Conservation (phyloP, 2,329 filamentous ascomycete genomes). For the Aspergillus phoenicis region DNA sequence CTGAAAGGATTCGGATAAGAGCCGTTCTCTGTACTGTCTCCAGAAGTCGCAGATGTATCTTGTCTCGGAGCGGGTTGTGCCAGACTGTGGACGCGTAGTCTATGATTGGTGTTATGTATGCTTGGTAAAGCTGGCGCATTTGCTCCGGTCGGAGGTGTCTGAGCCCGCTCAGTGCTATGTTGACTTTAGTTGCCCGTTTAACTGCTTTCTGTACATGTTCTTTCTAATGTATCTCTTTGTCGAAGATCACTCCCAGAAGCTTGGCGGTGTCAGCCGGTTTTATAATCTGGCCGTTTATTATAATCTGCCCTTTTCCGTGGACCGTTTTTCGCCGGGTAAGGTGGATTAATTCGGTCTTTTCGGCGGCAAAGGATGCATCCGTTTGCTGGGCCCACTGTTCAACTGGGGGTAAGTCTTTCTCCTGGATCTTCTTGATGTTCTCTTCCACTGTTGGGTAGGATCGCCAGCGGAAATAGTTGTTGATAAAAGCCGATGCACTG, state of each 20-base stretch:
- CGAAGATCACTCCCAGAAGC: conserved; percentile 29
- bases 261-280: conserved; percentile 25
- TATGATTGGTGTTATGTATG: conserved; percentile 24
- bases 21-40: conserved; percentile 21
- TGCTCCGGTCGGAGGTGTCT: conserved; percentile 24
- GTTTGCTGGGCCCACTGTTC: conserved; percentile 29
- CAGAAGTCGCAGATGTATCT: conserved; percentile 20
- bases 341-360: conserved; percentile 36
- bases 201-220: conserved; percentile 26
- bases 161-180: conserved; percentile 21
- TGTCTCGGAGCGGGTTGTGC: conserved; percentile 25
- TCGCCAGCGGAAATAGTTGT: conserved; percentile 31
- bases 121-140: conserved; percentile 30
- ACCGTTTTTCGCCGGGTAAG: conserved; percentile 26
- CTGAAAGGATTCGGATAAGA: conserved; percentile 24
- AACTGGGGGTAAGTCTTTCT: conserved; percentile 31
- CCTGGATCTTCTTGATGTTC: conserved; percentile 26
- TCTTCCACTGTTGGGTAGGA: conserved; percentile 23
- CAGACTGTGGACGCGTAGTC: conserved; percentile 29
- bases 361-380: conserved; percentile 29
- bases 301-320: conserved; percentile 20
- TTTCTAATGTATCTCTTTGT: conserved; percentile 28
- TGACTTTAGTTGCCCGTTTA: conserved; percentile 21
- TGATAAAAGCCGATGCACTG: conserved; percentile 34
- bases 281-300: conserved; percentile 20